Percentiles rank a stretch among this genome's conserved stretches.
phyloP scores from a whole-genome alignment of 2,329 filamentous ascomycete species.

The Grosmannia huntii region DNA sequence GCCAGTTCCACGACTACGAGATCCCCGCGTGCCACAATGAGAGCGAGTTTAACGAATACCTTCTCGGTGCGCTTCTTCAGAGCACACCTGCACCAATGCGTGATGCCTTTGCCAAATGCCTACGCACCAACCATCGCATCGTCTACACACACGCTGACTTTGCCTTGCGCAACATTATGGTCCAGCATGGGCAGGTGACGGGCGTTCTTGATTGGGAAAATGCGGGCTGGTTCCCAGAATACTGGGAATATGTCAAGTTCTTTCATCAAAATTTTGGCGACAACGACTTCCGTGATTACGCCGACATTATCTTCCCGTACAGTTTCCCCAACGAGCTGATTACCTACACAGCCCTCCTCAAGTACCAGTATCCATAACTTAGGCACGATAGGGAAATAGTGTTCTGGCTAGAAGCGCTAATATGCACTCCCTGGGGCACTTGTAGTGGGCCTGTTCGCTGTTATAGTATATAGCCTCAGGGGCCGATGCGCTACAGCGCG shows the following conservation, averaged over 20 bases:
- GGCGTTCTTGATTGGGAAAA: slow-evolving; percentile 35
- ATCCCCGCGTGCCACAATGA: slow-evolving; percentile 14
- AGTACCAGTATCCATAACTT: no score
- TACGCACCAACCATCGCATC: slow-evolving; percentile 17
- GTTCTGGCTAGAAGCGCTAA: no score
- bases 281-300: no score
- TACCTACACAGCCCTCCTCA: no score
- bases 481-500: no score
- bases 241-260: slow-evolving; percentile 25
- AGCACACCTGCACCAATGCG: slow-evolving; percentile 12
- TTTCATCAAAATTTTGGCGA: slow-evolving; percentile 8
- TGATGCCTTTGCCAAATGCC: slow-evolving; percentile 12
- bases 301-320: no score
- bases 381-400: no score
- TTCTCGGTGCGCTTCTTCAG: slow-evolving; percentile 11
- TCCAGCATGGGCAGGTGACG: slow-evolving; percentile 23
- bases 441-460: no score
- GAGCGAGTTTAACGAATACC: slow-evolving; percentile 15
- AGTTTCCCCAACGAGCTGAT: no score
- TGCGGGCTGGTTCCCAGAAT: slow-evolving; percentile 30
- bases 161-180: slow-evolving; percentile 29
- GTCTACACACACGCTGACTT: slow-evolving; percentile 40
- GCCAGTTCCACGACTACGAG: slow-evolving; percentile 11
- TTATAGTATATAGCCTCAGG: no score
- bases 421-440: no score